Conservation (phyloP, 352 stramenopile genomes). For the Phytophthora pistaciae region DNA sequence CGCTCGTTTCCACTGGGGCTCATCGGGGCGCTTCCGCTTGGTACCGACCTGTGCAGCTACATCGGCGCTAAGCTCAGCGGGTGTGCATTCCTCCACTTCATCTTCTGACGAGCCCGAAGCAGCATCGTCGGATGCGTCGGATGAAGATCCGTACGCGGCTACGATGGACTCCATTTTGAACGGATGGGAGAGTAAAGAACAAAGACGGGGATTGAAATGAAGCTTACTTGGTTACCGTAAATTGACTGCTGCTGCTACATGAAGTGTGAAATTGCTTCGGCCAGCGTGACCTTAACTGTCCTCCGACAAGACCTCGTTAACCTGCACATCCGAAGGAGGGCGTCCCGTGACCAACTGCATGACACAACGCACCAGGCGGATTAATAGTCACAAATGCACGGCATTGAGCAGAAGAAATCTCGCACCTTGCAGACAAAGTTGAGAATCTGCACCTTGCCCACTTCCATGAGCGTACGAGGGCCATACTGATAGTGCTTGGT, state of each 20-base stretch:
- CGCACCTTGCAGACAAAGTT: constrained; percentile 90
- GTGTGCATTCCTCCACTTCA: constrained; percentile 16
- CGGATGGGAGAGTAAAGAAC: constrained; percentile 15
- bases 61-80: neutral
- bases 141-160: constrained; percentile 45
- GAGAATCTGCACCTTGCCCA: constrained; percentile 88
- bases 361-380: constrained; percentile 5
- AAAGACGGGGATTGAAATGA: constrained; percentile 27
- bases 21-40: constrained; percentile 58
- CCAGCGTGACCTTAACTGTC: constrained; percentile 40
- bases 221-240: neutral
- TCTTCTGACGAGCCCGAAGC: constrained; percentile 28
- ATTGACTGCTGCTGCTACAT: constrained; percentile 14
- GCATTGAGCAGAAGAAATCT: neutral
- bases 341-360: constrained; percentile 71
- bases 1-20: constrained; percentile 58
- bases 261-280: neutral
- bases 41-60: constrained; percentile 6
- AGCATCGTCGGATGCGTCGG: constrained; percentile 29
- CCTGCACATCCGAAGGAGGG: constrained; percentile 72
- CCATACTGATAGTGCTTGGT: constrained; percentile 82
- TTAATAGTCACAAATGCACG: neutral
- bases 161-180: constrained; percentile 56
- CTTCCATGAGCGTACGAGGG: constrained; percentile 70
- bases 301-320: constrained; percentile 74